phyloP scores from a whole-genome alignment of 202 grass and related monocot genomes.

The Brachypodium distachyon region DNA sequence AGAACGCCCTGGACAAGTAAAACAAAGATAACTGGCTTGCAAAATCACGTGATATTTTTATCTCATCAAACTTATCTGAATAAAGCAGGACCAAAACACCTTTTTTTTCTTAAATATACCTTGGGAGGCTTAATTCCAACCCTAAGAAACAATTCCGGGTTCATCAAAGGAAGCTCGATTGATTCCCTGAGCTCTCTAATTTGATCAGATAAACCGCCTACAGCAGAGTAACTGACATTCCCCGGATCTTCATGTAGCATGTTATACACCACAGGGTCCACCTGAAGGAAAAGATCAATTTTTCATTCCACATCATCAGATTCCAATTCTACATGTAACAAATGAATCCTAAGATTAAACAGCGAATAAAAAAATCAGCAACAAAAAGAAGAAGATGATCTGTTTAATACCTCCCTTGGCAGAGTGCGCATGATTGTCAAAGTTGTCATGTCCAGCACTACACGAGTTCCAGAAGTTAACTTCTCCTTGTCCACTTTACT shows the following conservation, averaged over 20 bases:
- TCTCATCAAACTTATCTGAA: not conserved
- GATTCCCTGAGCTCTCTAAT: constrained; percentile 97
- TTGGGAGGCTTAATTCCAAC: constrained; percentile 99
- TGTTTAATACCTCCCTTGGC: constrained; percentile 66
- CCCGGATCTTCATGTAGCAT: constrained; percentile 99
- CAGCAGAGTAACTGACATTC: constrained; percentile 99
- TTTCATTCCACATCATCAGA: not conserved
- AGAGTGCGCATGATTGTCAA: constrained; percentile 98
- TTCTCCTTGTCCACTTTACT: constrained; percentile 99
- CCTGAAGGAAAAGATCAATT: constrained; percentile 34
- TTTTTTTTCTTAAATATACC: constrained; percentile 27
- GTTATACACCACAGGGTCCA: constrained; percentile 96
- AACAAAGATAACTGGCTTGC: constrained; percentile 1
- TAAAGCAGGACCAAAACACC: not conserved
- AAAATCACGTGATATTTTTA: not conserved
- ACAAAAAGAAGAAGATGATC: not conserved
- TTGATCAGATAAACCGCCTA: constrained; percentile 91
- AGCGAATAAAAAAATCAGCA: not conserved
- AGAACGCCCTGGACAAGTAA: constrained; percentile 68
- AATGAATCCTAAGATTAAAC: not conserved
- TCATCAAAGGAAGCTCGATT: constrained; percentile 96
- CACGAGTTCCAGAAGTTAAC: constrained; percentile 91
- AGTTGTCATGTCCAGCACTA: constrained; percentile 98
- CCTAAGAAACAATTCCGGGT: constrained; percentile 87
- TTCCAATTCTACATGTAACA: not conserved